Base-by-base conservation (phyloP, 2,329 filamentous ascomycete genomes). In the Drechslerella coelobrocha region DNA sequence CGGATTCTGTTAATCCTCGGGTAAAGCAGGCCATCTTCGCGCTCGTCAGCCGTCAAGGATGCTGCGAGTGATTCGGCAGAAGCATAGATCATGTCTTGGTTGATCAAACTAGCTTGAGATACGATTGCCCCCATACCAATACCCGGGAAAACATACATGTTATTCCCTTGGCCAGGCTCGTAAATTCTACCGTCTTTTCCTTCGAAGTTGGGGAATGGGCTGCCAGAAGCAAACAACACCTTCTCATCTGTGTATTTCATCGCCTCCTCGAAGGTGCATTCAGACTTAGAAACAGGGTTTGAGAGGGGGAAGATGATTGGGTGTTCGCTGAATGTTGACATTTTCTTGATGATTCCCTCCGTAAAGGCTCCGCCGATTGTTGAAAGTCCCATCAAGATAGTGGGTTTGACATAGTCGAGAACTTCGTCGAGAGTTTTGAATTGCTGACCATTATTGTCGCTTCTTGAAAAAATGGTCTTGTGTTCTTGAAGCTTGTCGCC, bases 271-370 rank as follows among this genome's bases (percentile, higher is more conserved):
- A 95, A 97, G 14, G 91, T 96, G 82, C 94, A 97, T 82, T 99
- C 94, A 7, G 93, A 95, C 83, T 97, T 97, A 81, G 89, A 92
- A 55, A 92, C 88, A 53, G 94, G 94, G 82, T 99, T 97, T 80
- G 91, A 96, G 45, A 99, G 88, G 60, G 93, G 93, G 86, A 99
- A 97, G 76, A 97, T 89, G 77, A 96, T 93, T 72, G 94, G 92
- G 73, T 86, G 84, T 73, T 92, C 86, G 79, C 92, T 92, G 74
- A 86, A 82, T 68, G 80, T 77, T 21, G 78, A 81, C 81, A 84
- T 83, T 77, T 83, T 83, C 72, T 88, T 86, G 71, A 99, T 84
- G 69, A 96, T 89, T 17, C 89, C 85, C 77, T 94, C 90, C 74
- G 90, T 97, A 83, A 99, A 97, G 75, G 94, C 89, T 62, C 94